Evolutionary conservation across 163 green algal species (phyloP).

Genomic region (Trebouxiophyceae sp.): DNA sequence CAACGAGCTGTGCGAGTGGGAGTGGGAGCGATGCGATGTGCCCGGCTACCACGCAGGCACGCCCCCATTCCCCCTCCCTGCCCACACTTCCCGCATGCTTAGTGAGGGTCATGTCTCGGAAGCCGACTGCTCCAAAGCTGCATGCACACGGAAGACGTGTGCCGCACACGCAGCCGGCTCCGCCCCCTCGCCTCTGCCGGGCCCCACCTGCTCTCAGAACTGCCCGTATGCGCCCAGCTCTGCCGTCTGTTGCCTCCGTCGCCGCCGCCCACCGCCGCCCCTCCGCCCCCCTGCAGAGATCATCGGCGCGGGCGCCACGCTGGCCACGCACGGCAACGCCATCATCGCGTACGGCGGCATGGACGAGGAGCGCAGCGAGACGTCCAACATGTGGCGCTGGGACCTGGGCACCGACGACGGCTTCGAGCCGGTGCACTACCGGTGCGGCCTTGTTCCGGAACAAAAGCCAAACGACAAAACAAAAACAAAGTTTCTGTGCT

Average conservation of each 20-base stretch:
- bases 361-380: constrained; percentile 22
- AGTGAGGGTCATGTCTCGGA: no score
- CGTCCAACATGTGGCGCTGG: constrained; percentile 26
- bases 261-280: no score
- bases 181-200: not conserved
- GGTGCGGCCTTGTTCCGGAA: not conserved
- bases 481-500: not conserved
- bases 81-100: not conserved
- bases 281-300: constrained; percentile 27
- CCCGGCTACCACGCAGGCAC: constrained; percentile 8
- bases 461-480: not conserved
- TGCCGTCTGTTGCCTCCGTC: not conserved
- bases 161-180: not conserved
- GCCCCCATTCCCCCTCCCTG: not conserved
- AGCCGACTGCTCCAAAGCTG: no score
- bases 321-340: constrained; percentile 16
- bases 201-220: not conserved
- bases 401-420: constrained; percentile 15
- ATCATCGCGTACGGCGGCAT: constrained; percentile 28
- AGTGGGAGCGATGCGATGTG: constrained; percentile 21
- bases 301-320: constrained; percentile 9
- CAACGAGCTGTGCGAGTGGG: constrained; percentile 23
- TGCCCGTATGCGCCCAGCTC: not conserved
- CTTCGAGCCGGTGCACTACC: constrained; percentile 22
- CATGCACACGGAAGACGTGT: no score